These are phyloP conservation scores for Cyberlindnera mrakii DNA, from an alignment of 805 yeast genomes.

Conservation along the genomic window DNA sequence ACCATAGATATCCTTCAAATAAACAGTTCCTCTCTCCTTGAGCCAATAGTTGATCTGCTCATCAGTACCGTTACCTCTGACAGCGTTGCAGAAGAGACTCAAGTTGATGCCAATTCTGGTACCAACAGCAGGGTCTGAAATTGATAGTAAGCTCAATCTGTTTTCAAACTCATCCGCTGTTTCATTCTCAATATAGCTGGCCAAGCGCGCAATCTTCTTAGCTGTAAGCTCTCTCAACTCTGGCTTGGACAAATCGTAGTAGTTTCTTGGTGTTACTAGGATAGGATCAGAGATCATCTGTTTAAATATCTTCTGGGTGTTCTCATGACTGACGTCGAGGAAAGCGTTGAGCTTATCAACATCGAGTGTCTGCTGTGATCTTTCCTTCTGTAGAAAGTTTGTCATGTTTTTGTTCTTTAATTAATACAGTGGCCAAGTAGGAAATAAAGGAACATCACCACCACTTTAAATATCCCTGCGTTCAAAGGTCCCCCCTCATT, in stretches of 20 bases:
- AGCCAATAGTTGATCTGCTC: slow-evolving; percentile 86
- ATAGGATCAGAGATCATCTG: slow-evolving; percentile 67
- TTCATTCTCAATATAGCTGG: slow-evolving; percentile 50
- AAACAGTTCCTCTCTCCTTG: slow-evolving; percentile 54
- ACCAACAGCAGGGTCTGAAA: slow-evolving; percentile 72
- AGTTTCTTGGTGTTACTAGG: slow-evolving; percentile 43
- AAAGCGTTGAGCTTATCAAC: slow-evolving; percentile 46
- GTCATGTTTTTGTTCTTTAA: slow-evolving; percentile 2
- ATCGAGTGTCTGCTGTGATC: slow-evolving; percentile 37
- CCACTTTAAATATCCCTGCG: no score
- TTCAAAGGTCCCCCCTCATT: no score
- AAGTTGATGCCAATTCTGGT: slow-evolving; percentile 86
- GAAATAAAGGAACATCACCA: no score
- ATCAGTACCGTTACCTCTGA: slow-evolving; percentile 83
- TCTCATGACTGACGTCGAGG: slow-evolving; percentile 43
- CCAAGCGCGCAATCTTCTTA: slow-evolving; percentile 51
- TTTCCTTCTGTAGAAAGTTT: slow-evolving; percentile 33
- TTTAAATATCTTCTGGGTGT: slow-evolving; percentile 44
- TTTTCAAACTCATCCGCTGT: slow-evolving; percentile 40
- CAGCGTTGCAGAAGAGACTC: slow-evolving; percentile 76
- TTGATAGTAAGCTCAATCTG: slow-evolving; percentile 51
- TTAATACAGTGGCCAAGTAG: neutral
- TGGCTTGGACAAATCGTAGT: slow-evolving; percentile 51
- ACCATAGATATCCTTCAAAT: slow-evolving; percentile 57
- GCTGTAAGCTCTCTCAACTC: slow-evolving; percentile 59